Base-by-base conservation (phyloP, 257 asterid species). In the Anisodus acutangulus region DNA sequence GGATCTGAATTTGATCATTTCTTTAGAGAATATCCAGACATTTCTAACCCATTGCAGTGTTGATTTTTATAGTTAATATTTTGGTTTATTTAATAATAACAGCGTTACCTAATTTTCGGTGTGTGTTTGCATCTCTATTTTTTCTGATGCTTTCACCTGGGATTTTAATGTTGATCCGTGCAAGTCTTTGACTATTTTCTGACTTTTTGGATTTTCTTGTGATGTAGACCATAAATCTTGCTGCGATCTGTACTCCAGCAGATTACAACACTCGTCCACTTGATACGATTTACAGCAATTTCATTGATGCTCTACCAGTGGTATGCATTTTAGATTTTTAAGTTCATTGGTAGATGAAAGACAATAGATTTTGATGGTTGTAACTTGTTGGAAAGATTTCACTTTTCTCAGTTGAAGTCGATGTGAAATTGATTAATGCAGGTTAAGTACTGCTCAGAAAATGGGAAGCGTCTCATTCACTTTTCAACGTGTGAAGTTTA, bases 211-310 rank as follows among this genome's bases (percentile, higher is more conserved):
- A 5, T 76, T 83, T 85, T 83, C 41, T 88, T 89, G 86, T 85
- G 71, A 64, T 80, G 84, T 69, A 95, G 98, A 91, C 91, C 16
- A 80, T 95, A 87, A 95, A 95, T 87, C 98, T 95, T 85, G 98
- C 98, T 49, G 98, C 98, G 88, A 93, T 95, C 86, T 95, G 98
- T 86, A 95, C 98, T 63, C 98, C 98, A 83, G 98, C 98, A 6
- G 98, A 94, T 86, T 94, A 94, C 88, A 94, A 94, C 74, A 94
- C 97, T 1, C 95, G 98, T 53, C 98, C 98, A 1, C 95, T 95
- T 17, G 98, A 95, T 87, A 95, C 98, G 17, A 95, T 95, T 82
- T 93, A 92, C 92, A 95, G 98, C 95, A 95, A 95, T 85, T 95
- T 95, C 88, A 91, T 91, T 26, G 98, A 95, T 88, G 98, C 98